phyloP scores from a whole-genome alignment of 2,329 filamentous ascomycete species.

The Curvularia sp. region DNA sequence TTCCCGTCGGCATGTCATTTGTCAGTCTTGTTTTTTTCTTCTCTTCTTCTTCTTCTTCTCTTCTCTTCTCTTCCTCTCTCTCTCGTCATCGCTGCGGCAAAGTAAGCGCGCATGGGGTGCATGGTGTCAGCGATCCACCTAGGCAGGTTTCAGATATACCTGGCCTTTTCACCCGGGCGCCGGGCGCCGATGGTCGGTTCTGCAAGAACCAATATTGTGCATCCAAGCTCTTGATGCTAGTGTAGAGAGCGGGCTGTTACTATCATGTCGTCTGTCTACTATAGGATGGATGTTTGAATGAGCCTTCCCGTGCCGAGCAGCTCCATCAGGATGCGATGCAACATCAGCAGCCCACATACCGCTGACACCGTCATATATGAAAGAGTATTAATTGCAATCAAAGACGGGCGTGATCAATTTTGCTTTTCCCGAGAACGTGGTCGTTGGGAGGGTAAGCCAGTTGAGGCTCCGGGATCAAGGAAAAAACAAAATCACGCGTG shows the following conservation, averaged over 20 bases:
- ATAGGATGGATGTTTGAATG: slow-evolving; percentile 1
- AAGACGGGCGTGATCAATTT: not conserved
- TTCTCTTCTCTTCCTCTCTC: too few relatives aligned
- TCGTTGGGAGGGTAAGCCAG: slow-evolving; percentile 14
- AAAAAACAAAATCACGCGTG: not conserved
- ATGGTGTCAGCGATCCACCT: slow-evolving; percentile 21
- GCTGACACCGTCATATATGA: not conserved
- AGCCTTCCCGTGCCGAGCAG: not conserved
- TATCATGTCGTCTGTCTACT: slow-evolving; percentile 3
- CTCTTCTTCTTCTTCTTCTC: not conserved
- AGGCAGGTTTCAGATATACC: slow-evolving; percentile 31
- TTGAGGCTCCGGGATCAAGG: slow-evolving; percentile 4
- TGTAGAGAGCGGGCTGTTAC: slow-evolving; percentile 6
- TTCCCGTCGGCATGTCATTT: slow-evolving; percentile 8
- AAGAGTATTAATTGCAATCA: not conserved
- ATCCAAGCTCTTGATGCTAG: slow-evolving; percentile 14
- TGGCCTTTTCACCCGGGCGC: slow-evolving; percentile 5
- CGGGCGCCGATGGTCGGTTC: slow-evolving; percentile 5
- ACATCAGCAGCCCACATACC: not conserved
- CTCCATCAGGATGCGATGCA: slow-evolving; percentile 2
- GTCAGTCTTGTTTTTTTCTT: slow-evolving; percentile 4
- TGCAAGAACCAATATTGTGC: slow-evolving; percentile 12
- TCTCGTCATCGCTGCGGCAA: too few relatives aligned
- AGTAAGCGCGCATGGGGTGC: slow-evolving; percentile 5
- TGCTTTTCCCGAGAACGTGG: slow-evolving; percentile 10